Evolutionary conservation across 257 asterid species (phyloP).

Genomic region (Solanum medicagineum): DNA sequence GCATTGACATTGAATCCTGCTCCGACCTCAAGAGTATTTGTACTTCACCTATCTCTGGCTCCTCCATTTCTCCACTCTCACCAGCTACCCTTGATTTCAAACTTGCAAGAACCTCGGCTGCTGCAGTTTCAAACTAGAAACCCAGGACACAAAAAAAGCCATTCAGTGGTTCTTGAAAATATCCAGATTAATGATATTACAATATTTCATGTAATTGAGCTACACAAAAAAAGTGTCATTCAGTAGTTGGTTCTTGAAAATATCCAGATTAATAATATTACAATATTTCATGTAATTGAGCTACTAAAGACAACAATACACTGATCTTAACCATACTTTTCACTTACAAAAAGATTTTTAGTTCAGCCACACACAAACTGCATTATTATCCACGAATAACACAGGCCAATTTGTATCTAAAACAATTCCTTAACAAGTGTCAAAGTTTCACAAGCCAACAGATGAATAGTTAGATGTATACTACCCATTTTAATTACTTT

Average conservation of each 20-base stretch:
- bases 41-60: conserved; percentile 83
- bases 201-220: not conserved
- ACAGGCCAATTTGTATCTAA: not conserved
- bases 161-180: not conserved
- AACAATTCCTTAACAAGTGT: not conserved
- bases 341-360: not conserved
- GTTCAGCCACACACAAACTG: not conserved
- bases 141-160: not conserved
- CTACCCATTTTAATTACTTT: not conserved
- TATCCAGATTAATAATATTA: not conserved
- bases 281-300: not conserved
- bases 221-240: not conserved
- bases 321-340: not conserved
- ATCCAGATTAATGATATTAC: not conserved
- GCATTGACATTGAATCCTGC: conserved; percentile 77
- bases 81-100: conserved; percentile 72
- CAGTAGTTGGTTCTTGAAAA: not conserved
- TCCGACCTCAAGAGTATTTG: conserved; percentile 80
- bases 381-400: not conserved
- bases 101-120: conserved; percentile 80
- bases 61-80: conserved; percentile 83
- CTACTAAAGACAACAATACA: not conserved
- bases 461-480: not conserved
- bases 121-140: conserved; percentile 79
- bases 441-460: not conserved